Conservation (phyloP, 768 basidiomycete genomes). For the Boletus pseudo-olivaceus region DNA sequence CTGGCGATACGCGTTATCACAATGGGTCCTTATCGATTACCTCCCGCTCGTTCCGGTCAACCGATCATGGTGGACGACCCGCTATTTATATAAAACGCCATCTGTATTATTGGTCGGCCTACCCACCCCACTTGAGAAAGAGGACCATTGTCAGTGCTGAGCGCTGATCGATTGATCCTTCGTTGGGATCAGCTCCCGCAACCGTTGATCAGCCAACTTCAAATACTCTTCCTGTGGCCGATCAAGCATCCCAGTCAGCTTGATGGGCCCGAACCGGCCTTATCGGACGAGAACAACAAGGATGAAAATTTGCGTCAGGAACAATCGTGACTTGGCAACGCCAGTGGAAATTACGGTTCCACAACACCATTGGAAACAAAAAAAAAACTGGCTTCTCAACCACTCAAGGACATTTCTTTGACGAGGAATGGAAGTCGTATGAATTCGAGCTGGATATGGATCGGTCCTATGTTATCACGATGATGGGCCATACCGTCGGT, state of each 20-base stretch:
- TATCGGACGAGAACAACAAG: background rate
- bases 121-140: background rate
- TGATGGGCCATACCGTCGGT: background rate
- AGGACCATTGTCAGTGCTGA: background rate
- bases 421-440: background rate
- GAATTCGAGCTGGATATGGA: background rate
- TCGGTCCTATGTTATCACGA: background rate
- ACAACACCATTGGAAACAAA: background rate
- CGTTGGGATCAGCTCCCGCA: background rate
- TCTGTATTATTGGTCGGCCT: background rate
- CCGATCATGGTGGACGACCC: background rate
- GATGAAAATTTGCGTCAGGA: background rate
- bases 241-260: background rate
- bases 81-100: background rate
- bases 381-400: too few species aligned
- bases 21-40: background rate
- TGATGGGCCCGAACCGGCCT: background rate
- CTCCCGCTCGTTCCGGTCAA: background rate
- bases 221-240: too few species aligned
- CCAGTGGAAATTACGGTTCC: background rate
- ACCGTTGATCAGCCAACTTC: background rate
- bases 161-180: background rate
- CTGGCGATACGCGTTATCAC: background rate
- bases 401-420: background rate
- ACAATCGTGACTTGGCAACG: background rate